Evolutionary conservation across 371 early-diverging fungal species (phyloP), one percentile per base, ranked within the genome.

Genomic region (Mucor piriformis): DNA sequence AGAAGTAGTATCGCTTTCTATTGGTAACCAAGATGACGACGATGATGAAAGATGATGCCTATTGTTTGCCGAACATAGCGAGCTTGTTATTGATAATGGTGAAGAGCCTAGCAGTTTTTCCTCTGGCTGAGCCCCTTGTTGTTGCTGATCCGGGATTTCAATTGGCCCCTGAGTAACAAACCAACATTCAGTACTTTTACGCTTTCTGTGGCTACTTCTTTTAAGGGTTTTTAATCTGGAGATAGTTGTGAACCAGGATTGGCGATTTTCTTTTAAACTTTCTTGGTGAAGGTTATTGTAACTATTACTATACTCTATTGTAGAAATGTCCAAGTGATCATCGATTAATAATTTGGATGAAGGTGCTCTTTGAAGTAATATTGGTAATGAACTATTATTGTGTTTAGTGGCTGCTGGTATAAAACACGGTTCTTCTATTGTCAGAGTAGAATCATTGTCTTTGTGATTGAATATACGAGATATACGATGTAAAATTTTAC

Each of bases 401-500:
- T 46, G 46, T 13, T 12, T 11, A 12, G 46, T 46, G 23, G 42
- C 18, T 42, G 10, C 10, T 18, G 20, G 15, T 2, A 11, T 24
- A 12, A 18, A 3, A 7, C 2, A 11, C 13, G 46, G 8, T 13
- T 24, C 46, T 11, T 10, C 11, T 37, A 15, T 13, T 37, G 13
- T 37, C 4, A 13, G n/a, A 15, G 7, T 13, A 24, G 13, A 13
- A 5, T 4, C 10, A 24, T 24, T 15, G 1, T 46, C 46, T 25
- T 46, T 46, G 24, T 23, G 25, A 46, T 46, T 46, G 24, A 46
- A 59, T 43, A 59, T 21, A 35, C 38, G 53, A 11, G 59, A 59
- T 52, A 59, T 24, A 35, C 59, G 59, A 44, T 52, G 32, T 5
- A 59, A 24, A 11, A 59, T 18, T 44, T 51, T 52, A 25, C 43